phyloP scores from a whole-genome alignment of 1,284 basidiomycete genomes.

The Coriolopsis trogii region DNA sequence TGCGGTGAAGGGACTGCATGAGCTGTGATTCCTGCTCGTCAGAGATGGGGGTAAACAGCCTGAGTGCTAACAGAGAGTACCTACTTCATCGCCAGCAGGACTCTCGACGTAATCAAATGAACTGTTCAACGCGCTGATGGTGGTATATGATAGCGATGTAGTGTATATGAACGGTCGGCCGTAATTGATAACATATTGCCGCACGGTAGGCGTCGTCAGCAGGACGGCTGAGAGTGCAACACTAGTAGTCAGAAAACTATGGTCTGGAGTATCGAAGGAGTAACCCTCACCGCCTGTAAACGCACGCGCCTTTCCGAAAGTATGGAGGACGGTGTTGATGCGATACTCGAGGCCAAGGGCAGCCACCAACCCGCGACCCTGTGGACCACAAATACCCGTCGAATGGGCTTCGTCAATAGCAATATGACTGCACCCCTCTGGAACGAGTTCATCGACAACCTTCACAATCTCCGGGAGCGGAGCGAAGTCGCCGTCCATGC shows the following conservation, averaged over 20 bases:
- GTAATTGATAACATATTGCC: constrained; percentile 88
- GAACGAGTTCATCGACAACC: constrained; percentile 39
- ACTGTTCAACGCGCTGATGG: constrained; percentile 40
- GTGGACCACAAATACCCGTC: constrained; percentile 76
- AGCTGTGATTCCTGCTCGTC: no score
- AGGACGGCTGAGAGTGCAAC: constrained; percentile 63
- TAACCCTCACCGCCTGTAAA: constrained; percentile 70
- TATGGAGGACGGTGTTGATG: constrained; percentile 61
- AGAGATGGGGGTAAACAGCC: no score
- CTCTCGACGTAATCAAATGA: constrained; percentile 18
- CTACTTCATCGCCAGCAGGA: constrained; percentile 12
- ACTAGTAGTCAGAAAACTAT: not conserved
- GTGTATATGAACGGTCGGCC: constrained; percentile 88
- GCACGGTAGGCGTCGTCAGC: constrained; percentile 66
- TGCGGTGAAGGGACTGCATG: not conserved
- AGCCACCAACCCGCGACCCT: constrained; percentile 69
- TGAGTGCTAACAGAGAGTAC: not conserved
- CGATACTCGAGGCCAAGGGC: constrained; percentile 49
- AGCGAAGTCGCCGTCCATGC: constrained; percentile 91
- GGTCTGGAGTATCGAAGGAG: not conserved
- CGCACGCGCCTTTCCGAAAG: constrained; percentile 68
- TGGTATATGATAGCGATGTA: constrained; percentile 75
- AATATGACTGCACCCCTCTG: constrained; percentile 59
- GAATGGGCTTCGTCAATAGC: constrained; percentile 88
- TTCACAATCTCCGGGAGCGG: constrained; percentile 59